Base-by-base conservation (phyloP, 306 rosid genomes). In the Dalbergia cochinchinensis region DNA sequence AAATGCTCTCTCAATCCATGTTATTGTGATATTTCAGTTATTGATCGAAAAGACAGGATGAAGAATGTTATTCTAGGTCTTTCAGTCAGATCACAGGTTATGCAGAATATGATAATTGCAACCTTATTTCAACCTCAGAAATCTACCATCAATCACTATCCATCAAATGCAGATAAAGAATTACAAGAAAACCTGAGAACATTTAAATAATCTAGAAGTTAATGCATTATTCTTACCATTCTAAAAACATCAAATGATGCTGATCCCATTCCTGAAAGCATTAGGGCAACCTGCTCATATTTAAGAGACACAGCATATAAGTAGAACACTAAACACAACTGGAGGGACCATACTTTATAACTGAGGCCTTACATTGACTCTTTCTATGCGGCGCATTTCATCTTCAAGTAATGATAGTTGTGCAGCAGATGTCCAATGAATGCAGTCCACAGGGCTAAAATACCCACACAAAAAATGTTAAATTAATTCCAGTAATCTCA, bases 371-470 rank as follows among this genome's bases (percentile, higher is more conserved):
- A 92, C 98, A 74, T 90, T 92, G 70, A 94, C 93, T 90, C 97
- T 87, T 92, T 94, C 98, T 4, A 92, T 88, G 57, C 94, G 82
- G 19, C 94, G 94, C 97, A 94, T 92, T 87, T 94, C 98, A 82
- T 94, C 97, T 83, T 94, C 98, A 4, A 94, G 96, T 90, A 94
- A 84, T 44, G 98, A 94, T 79, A 94, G 68, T 63, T 94, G 96
- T 41, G 97, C 91, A 71, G 98, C 96, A 78, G 98, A 92, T 85
- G 97, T 92, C 98, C 98, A 94, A 70, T 94, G 97, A 83, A 94
- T 94, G 90, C 98, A 94, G 81, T 92, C 95, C 59, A 94, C 97
- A 65, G 98, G 98, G 86, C 98, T 92, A 89, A 73, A 79, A 83
- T 20, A 22, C 65, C 5, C 31, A 47, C 37, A 54, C n/a, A 4